Percentiles rank a stretch among this genome's conserved stretches.
Evolutionary conservation across 495 filamentous ascomycete genomes (phyloP).

Genomic region (Hyaloscypha bicolor): DNA sequence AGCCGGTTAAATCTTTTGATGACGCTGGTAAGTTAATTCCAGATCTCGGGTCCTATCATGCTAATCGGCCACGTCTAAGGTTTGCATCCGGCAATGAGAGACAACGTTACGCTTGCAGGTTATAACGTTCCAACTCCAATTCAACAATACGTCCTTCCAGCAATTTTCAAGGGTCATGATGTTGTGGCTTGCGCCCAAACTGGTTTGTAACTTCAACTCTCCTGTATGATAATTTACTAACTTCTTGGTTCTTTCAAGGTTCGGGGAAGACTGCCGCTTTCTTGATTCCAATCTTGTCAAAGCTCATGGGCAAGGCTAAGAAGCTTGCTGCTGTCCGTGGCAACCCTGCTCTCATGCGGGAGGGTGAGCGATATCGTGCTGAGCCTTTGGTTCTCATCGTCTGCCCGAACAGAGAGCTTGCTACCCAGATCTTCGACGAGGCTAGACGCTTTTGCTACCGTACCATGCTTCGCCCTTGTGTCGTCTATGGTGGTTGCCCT

Average conservation of each 20-base stretch:
- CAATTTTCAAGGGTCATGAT: slow-evolving; percentile 71
- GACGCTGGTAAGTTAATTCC: slow-evolving; percentile 56
- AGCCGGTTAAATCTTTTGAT: slow-evolving; percentile 63
- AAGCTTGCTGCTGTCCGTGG: slow-evolving; percentile 79
- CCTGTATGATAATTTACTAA: slow-evolving; percentile 3
- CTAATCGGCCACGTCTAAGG: neutral
- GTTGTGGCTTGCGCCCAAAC: slow-evolving; percentile 90
- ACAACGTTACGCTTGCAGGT: slow-evolving; percentile 72
- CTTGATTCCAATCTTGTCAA: slow-evolving; percentile 83
- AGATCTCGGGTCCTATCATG: neutral
- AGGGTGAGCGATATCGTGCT: slow-evolving; percentile 46
- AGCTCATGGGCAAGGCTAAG: slow-evolving; percentile 92
- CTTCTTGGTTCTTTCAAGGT: slow-evolving; percentile 51
- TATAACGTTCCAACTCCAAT: slow-evolving; percentile 76
- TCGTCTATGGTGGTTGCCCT: slow-evolving; percentile 85
- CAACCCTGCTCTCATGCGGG: slow-evolving; percentile 43
- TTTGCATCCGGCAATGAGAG: slow-evolving; percentile 79
- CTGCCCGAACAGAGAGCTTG: slow-evolving; percentile 86
- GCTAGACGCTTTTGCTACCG: slow-evolving; percentile 89
- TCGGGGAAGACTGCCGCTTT: slow-evolving; percentile 97
- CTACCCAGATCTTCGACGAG: slow-evolving; percentile 93
- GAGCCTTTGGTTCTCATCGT: slow-evolving; percentile 88
- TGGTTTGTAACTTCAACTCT: slow-evolving; percentile 55
- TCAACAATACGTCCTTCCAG: slow-evolving; percentile 80
- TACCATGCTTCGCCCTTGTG: slow-evolving; percentile 91